Evolutionary conservation across 1,284 basidiomycete species (phyloP), one percentile per base, ranked within the genome.

Genomic region (Ustilago sp.): DNA sequence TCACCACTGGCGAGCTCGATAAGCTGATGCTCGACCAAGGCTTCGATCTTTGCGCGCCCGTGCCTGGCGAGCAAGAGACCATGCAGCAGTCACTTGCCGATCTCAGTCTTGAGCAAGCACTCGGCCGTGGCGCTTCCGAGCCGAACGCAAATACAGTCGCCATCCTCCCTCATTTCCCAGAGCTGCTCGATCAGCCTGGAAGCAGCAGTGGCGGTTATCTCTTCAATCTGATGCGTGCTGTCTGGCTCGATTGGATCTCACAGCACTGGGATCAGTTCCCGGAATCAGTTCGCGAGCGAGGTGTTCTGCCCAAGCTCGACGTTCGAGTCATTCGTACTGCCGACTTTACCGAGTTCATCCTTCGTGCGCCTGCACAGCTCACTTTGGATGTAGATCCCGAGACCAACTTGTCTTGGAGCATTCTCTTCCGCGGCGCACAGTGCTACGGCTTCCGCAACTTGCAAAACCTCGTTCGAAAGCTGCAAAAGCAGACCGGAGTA

Each of bases 391-490:
- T n/a, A 6, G 35, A 45, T 11, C 8, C 31, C 38, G 54, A 51
- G 13, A 32, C 31, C 32, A 15, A 52, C 1, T 12, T 51, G 7
- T 38, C 43, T 17, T 58, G 66, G 12, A 57, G 39, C 15, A 88
- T 92, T 34, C 88, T 99, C 28, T 98, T 98, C 89, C 92, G 92
- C 77, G 96, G 94, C 3, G 94, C 95, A 2, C 94, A 93, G 77
- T 98, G 95, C 86, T 99, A 98, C 84, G 97, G 97, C 2, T 99
- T 99, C 88, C 90, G 94, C 60, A 99, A 99, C 86, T 88, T 99
- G 60, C 96, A 99, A 87, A 99, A 98, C 85, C 90, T 99, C 55
- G 96, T 99, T 52, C 89, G 95, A 63, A 95, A 94, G 87, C 90
- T 91, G 1, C 83, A 84, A 56, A 77, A 77, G 62, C 80, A 83